These are phyloP conservation scores for Hypocreales sp. DNA, from an alignment of 2,329 filamentous ascomycete genomes.

Conservation along the genomic window DNA sequence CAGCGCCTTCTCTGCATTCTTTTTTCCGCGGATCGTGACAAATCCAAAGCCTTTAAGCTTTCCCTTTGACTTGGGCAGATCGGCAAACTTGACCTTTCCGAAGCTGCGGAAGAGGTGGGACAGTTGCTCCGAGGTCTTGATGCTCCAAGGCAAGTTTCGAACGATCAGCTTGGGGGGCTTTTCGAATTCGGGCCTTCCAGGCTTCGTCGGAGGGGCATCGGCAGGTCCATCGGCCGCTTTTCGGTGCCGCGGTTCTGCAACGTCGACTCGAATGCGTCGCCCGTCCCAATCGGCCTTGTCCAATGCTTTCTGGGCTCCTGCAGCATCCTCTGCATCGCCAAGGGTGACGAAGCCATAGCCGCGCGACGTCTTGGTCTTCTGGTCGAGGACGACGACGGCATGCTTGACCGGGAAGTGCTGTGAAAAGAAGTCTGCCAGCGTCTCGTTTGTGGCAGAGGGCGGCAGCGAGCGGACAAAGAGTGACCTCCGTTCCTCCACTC, in stretches of 20 bases:
- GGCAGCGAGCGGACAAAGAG: conserved; percentile 88
- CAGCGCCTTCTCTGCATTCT: conserved; percentile 84
- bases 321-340: conserved; percentile 80
- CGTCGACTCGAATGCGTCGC: conserved; percentile 68
- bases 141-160: conserved; percentile 88
- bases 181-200: conserved; percentile 41
- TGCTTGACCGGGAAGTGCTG: conserved; percentile 91
- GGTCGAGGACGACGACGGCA: conserved; percentile 80
- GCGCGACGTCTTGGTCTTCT: conserved; percentile 70
- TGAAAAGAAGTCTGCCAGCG: conserved; percentile 79
- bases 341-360: conserved; percentile 97
- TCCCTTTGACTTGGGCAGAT: conserved; percentile 63
- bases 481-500: conserved; percentile 48
- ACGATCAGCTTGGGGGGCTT: conserved; percentile 69
- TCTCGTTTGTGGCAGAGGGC: conserved; percentile 61
- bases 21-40: conserved; percentile 70
- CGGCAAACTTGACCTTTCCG: conserved; percentile 80
- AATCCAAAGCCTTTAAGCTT: conserved; percentile 85
- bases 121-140: conserved; percentile 75
- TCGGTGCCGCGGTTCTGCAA: conserved; percentile 74
- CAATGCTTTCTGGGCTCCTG: conserved; percentile 65
- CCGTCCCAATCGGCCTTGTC: conserved; percentile 66
- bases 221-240: conserved; percentile 30
- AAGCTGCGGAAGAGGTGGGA: conserved; percentile 67
- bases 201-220: conserved; percentile 26